A percentile compares a stretch with the other conserved stretches of the same genome.
Evolutionary conservation across 371 early-diverging fungal genomes (phyloP).

Genomic region (Ordospora pajunii): DNA sequence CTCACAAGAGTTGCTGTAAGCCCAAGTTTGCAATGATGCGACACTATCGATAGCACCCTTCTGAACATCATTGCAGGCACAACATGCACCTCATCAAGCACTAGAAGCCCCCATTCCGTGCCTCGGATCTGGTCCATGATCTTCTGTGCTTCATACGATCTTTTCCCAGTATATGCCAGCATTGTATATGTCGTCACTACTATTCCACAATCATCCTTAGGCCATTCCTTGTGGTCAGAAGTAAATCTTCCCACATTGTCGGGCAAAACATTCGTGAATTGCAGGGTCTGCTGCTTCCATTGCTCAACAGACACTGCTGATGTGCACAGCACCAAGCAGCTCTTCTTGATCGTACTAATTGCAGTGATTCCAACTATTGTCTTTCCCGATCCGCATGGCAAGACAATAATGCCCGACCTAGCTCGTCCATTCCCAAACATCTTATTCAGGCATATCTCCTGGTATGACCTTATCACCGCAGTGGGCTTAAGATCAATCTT

Average conservation of each 20-base stretch:
- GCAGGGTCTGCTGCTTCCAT: conserved; percentile 88
- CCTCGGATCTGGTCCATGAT: conserved; percentile 84
- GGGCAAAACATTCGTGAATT: conserved; percentile 82
- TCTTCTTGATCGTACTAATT: conserved; percentile 90
- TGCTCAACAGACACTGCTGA: conserved; percentile 90
- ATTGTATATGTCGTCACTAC: conserved; percentile 94
- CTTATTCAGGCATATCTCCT: conserved; percentile 90
- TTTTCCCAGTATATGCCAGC: conserved; percentile 83
- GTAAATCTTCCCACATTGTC: conserved; percentile 87
- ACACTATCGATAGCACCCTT: conserved; percentile 80
- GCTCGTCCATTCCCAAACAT: conserved; percentile 98
- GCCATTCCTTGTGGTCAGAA: conserved; percentile 79
- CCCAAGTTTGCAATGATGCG: conserved; percentile 91
- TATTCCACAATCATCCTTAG: conserved; percentile 68
- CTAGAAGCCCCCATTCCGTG: conserved; percentile 91
- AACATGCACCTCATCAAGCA: conserved; percentile 98
- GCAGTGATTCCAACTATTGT: conserved; percentile 98
- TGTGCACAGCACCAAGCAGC: conserved; percentile 87
- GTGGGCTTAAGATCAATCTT: conserved; percentile 89
- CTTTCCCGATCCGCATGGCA: conserved; percentile 97
- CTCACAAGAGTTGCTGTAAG: conserved; percentile 95
- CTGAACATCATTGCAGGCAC: conserved; percentile 98
- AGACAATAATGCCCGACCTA: conserved; percentile 92
- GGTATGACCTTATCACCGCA: conserved; percentile 86
- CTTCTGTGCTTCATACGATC: conserved; percentile 83